phyloP scores from a whole-genome alignment of 1,139 yeast species.

The Martiniozyma asiatica region DNA sequence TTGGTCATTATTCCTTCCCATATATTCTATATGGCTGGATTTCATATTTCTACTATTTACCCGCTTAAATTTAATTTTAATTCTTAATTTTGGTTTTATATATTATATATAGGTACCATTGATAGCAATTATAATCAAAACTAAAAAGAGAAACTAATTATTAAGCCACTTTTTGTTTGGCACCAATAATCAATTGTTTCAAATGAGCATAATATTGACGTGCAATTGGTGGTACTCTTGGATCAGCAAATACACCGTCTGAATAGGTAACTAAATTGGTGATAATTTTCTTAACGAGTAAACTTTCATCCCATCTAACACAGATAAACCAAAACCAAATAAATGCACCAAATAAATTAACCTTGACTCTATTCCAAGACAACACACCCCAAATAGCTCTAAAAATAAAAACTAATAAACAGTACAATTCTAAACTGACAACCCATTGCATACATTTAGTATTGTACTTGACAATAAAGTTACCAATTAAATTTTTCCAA shows the following conservation, averaged over 20 bases:
- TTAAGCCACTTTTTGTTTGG: constrained; percentile 1
- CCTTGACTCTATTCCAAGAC: constrained; percentile 8
- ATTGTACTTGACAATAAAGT: constrained; percentile 11
- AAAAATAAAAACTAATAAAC: constrained; percentile 34
- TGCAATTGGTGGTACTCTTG: constrained; percentile 44
- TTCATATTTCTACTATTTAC: no score
- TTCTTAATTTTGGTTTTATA: no score
- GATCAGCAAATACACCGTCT: constrained; percentile 51
- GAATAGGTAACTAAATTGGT: constrained; percentile 60
- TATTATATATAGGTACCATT: no score
- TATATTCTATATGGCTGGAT: no score
- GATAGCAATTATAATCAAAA: no score
- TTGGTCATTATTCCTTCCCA: no score
- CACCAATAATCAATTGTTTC: constrained; percentile 54
- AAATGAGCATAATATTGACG: no score
- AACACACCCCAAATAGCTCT: constrained; percentile 3
- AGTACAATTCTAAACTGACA: no score
- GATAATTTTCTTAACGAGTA: constrained; percentile 60
- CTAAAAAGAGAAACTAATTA: no score
- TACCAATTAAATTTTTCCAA: constrained; percentile 9
- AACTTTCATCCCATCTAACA: constrained; percentile 66
- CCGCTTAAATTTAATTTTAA: no score
- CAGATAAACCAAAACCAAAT: constrained; percentile 40
- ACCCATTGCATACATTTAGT: no score
- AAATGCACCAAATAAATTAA: constrained; percentile 5